Evolutionary conservation across 2,329 filamentous ascomycete genomes (phyloP).

Genomic region (Microcyclosporella mali): DNA sequence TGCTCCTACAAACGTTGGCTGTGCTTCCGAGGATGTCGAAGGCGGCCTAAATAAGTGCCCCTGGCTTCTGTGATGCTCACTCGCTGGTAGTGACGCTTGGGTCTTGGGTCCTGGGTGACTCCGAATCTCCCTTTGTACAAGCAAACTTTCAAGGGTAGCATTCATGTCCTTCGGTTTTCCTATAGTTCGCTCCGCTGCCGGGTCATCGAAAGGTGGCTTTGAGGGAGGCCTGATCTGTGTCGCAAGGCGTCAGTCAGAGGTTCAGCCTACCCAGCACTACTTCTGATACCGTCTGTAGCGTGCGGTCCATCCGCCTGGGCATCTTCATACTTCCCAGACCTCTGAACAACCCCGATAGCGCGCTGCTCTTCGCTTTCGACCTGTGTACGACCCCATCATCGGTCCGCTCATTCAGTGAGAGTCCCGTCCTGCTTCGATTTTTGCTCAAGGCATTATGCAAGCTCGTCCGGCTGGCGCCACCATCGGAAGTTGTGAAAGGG

Average conservation of each 20-base stretch:
- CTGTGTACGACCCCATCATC: too few species aligned
- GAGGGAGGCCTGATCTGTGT: slow-evolving; percentile 4
- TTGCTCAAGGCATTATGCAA: too few species aligned
- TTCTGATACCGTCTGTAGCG: too few species aligned
- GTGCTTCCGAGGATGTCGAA: slow-evolving; percentile 18
- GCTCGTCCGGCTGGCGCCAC: too few species aligned
- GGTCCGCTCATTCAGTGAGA: too few species aligned
- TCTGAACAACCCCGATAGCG: slow-evolving; percentile 4
- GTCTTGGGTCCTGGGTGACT: slow-evolving; percentile 2
- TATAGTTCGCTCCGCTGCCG: slow-evolving; percentile 20
- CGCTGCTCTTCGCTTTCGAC: slow-evolving; percentile 3
- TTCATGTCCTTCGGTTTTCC: slow-evolving; percentile 15
- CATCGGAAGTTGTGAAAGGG: too few species aligned
- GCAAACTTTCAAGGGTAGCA: slow-evolving; percentile 13
- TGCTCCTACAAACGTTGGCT: slow-evolving; percentile 25
- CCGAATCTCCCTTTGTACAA: slow-evolving; percentile 18
- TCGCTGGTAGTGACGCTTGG: not conserved
- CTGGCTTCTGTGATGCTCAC: not conserved
- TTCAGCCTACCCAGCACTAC: too few species aligned
- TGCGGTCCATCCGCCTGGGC: not conserved
- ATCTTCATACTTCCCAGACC: slow-evolving; percentile 4
- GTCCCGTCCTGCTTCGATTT: too few species aligned
- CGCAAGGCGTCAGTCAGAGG: not conserved
- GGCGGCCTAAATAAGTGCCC: slow-evolving; percentile 1
- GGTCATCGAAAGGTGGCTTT: slow-evolving; percentile 12